A percentile compares a stretch with the other conserved stretches of the same genome.
These are phyloP conservation scores for Iris macrosiphon DNA, from an alignment of 106 monocot species.

Conservation along the genomic window DNA sequence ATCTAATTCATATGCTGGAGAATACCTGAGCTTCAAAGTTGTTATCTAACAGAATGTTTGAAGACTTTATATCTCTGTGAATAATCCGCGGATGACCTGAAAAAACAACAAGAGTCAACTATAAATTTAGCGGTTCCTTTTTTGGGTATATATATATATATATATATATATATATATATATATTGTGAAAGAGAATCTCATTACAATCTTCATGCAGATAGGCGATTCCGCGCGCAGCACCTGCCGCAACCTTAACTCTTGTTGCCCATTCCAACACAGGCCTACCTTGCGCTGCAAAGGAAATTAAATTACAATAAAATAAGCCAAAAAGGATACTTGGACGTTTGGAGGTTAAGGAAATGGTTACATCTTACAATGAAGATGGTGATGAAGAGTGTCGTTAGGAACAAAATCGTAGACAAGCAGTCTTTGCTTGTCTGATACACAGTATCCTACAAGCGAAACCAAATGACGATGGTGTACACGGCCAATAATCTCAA, in stretches of 20 bases:
- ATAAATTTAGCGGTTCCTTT: too few relatives aligned
- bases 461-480: conserved; percentile 90
- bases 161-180: too few relatives aligned
- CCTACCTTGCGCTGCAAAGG: conserved; percentile 30
- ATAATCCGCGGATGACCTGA: conserved; percentile 88
- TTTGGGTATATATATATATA: too few relatives aligned
- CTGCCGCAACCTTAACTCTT: conserved; percentile 70
- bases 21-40: conserved; percentile 90
- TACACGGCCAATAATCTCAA: conserved; percentile 72
- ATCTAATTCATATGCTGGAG: background rate
- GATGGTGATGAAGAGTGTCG: conserved; percentile 60
- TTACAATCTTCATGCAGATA: conserved; percentile 96
- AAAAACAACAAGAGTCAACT: background rate
- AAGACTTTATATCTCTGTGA: conserved; percentile 91
- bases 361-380: conserved; percentile 63
- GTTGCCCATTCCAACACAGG: conserved; percentile 64
- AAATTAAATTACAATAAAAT: background rate
- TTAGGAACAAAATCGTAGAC: conserved; percentile 89
- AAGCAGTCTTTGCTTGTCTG: conserved; percentile 58
- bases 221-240: conserved; percentile 83
- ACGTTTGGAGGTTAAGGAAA: too few relatives aligned
- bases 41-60: conserved; percentile 78
- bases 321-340: too few relatives aligned
- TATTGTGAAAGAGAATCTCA: too few relatives aligned
- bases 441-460: conserved; percentile 71